Evolutionary conservation across 208 protist genomes (phyloP).

Genomic region (Leishmania major): DNA sequence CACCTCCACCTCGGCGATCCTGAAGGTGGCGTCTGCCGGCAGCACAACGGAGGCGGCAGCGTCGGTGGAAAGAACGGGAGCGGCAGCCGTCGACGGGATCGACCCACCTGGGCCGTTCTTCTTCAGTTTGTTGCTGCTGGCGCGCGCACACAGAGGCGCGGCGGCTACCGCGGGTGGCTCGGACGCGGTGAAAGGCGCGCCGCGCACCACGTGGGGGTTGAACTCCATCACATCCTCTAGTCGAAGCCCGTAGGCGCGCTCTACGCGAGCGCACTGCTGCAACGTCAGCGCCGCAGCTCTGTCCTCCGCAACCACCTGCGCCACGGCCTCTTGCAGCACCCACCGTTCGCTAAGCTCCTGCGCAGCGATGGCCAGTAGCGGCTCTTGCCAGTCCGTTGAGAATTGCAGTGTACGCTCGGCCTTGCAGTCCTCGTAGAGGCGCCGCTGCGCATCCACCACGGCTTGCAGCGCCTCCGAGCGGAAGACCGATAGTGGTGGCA

Average conservation of each 20-base stretch:
- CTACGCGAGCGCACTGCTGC: constrained; percentile 53
- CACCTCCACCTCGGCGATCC: constrained; percentile 55
- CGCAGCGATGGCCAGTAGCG: constrained; percentile 32
- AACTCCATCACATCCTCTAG: constrained; percentile 42
- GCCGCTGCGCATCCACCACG: constrained; percentile 37
- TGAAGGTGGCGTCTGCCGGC: constrained; percentile 44
- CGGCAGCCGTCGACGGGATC: not conserved
- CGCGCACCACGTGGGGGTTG: constrained; percentile 23
- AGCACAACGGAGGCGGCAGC: constrained; percentile 26
- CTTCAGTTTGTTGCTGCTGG: not conserved
- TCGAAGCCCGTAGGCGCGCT: constrained; percentile 58
- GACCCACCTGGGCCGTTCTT: not conserved
- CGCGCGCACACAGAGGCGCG: not conserved
- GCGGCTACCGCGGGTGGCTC: not conserved
- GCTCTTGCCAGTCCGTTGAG: constrained; percentile 21
- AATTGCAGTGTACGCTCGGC: constrained; percentile 27
- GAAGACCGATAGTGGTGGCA: constrained; percentile 70
- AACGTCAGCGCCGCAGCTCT: constrained; percentile 44
- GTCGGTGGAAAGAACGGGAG: constrained; percentile 12
- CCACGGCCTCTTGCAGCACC: constrained; percentile 18
- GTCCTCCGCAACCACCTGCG: constrained; percentile 38
- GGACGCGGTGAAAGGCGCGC: not conserved
- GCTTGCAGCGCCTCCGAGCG: constrained; percentile 40
- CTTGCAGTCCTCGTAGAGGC: constrained; percentile 33
- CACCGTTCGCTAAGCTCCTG: constrained; percentile 33